Evolutionary conservation across 2,329 filamentous ascomycete genomes (phyloP), one percentile per base, ranked within the genome.

Genomic region (Neoscytalidium dimidiatum): DNA sequence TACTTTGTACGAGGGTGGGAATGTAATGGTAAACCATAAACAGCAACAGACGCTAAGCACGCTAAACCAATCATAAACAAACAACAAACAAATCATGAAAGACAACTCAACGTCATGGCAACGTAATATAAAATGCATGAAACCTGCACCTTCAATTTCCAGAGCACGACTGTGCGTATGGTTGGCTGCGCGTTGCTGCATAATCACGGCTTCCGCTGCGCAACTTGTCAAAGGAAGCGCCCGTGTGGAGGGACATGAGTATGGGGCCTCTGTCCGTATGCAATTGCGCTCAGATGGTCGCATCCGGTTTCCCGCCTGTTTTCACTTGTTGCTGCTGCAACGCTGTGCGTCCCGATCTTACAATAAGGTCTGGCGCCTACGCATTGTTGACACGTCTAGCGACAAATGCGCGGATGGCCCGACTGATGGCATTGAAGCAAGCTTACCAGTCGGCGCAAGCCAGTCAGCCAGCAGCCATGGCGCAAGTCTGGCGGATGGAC

Each of bases 1-100:
- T 60, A 60, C 38, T 60, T 58, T 60, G 56, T 60, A 60, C 56
- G 56, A 60, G n/a, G 56, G 56, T 11, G 17, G 38, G n/a, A n/a
- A 46, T 58, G 41, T 60, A 60, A 60, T 60, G 56, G 56, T 60
- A 60, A 60, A 60, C 56, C 35, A 23, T 60, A 60, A 60, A 60
- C 56, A 60, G 38, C 41, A 60, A 60, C 56, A 31, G 26, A 33
- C 26, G 33, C 53, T 26, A 58, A 43, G 38, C 38, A 44, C 56
- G 56, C 56, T 44, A 46, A 58, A 19, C 26, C 56, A 60, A 57
- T 43, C 33, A 57, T 35, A 57, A 57, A 57, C 52, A 57, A 52
- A 43, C 52, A 60, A 60, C 56, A 60, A 60, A 60, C 56, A 52
- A 33, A 60, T 60, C n/a, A 46, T 29, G 53, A 58, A 28, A 58